Percentiles rank a stretch among this genome's conserved stretches.
phyloP scores from a whole-genome alignment of 345 rosid species.

The Eutrema yunnanense region DNA sequence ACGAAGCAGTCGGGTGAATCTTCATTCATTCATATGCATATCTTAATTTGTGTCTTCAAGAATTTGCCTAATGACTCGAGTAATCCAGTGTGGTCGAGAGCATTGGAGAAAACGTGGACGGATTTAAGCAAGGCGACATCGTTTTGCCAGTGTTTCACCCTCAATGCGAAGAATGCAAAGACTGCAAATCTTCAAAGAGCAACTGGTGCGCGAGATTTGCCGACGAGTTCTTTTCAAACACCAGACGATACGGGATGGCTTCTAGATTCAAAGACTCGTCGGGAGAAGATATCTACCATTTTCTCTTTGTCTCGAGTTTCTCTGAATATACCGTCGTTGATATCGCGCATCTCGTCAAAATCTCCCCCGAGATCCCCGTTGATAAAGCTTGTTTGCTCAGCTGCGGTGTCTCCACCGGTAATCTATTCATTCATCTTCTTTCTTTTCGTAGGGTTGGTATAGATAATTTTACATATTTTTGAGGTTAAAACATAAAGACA shows the following conservation, averaged over 20 bases:
- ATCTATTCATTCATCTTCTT: background rate
- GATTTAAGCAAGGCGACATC: constrained; percentile 46
- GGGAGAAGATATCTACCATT: constrained; percentile 53
- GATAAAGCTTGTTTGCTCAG: constrained; percentile 58
- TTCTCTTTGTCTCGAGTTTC: constrained; percentile 58
- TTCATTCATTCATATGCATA: background rate
- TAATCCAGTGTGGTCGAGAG: constrained; percentile 65
- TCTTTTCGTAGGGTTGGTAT: background rate
- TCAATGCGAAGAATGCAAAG: constrained; percentile 46
- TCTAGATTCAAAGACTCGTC: constrained; percentile 44
- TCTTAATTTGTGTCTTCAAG: background rate
- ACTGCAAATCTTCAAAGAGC: constrained; percentile 49
- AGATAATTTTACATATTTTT: background rate
- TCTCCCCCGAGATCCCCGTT: constrained; percentile 30
- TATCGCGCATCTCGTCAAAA: constrained; percentile 43
- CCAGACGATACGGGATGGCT: constrained; percentile 50
- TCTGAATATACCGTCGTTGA: constrained; percentile 69
- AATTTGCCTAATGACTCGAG: background rate
- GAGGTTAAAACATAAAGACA: background rate
- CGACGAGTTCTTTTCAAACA: background rate
- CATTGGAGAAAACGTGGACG: constrained; percentile 54
- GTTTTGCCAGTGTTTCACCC: constrained; percentile 53
- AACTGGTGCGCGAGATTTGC: constrained; percentile 42
- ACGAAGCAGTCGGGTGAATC: constrained; percentile 67
- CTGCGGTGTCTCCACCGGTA: constrained; percentile 66